These are phyloP conservation scores for Geranium rotundifolium DNA, from an alignment of 345 rosid genomes.

Conservation along the genomic window DNA sequence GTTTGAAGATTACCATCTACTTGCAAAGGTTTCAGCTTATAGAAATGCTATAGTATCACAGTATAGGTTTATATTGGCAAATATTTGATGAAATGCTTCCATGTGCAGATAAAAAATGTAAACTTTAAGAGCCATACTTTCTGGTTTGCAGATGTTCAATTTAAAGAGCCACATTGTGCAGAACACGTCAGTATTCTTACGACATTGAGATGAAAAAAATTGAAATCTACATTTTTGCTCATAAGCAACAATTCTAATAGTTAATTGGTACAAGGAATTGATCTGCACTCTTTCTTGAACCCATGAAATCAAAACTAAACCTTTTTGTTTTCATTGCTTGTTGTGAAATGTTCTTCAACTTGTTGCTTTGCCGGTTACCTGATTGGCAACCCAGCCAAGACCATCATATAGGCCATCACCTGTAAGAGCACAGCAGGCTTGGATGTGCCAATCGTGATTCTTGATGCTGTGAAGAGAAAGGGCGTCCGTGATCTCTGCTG, in stretches of 20 bases:
- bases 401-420: slow-evolving; percentile 85
- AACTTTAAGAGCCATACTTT: slow-evolving; percentile 7
- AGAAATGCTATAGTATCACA: neutral
- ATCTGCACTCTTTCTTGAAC: slow-evolving; percentile 5
- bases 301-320: neutral
- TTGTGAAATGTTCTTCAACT: slow-evolving; percentile 17
- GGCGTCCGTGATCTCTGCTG: slow-evolving; percentile 74
- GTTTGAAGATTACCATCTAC: neutral
- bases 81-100: slow-evolving; percentile 9
- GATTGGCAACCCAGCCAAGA: slow-evolving; percentile 82
- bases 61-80: neutral
- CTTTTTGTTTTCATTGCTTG: neutral
- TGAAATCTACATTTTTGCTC: slow-evolving; percentile 13
- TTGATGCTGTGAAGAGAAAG: slow-evolving; percentile 86
- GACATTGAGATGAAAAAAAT: slow-evolving; percentile 5
- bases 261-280: slow-evolving; percentile 14
- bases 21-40: neutral
- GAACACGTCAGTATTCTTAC: slow-evolving; percentile 7
- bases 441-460: slow-evolving; percentile 97
- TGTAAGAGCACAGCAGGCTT: slow-evolving; percentile 80
- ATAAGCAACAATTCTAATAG: slow-evolving; percentile 6
- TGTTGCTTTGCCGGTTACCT: slow-evolving; percentile 52
- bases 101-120: slow-evolving; percentile 11
- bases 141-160: slow-evolving; percentile 6
- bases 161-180: slow-evolving; percentile 21